Conservation (phyloP, 192 early-diverging fungal genomes). For the Entomortierella parvispora region DNA sequence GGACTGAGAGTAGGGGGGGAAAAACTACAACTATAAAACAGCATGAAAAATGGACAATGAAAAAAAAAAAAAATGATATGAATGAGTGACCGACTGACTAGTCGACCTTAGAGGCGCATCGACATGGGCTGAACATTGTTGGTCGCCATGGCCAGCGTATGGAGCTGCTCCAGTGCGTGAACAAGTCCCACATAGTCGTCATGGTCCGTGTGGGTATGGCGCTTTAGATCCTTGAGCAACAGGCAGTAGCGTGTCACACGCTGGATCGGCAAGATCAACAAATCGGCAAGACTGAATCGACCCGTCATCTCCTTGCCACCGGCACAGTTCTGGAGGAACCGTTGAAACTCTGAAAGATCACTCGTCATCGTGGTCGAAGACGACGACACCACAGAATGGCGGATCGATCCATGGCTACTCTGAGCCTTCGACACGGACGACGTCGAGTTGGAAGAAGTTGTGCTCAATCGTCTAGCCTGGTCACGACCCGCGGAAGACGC, state of each 20-base stretch:
- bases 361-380: not conserved
- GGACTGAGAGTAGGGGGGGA: not conserved
- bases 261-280: constrained; percentile 84
- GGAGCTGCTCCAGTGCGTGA: constrained; percentile 47
- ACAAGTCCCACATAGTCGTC: constrained; percentile 41
- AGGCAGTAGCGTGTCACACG: constrained; percentile 82
- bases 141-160: constrained; percentile 44
- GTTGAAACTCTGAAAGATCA: constrained; percentile 6
- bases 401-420: constrained; percentile 19
- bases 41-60: constrained; percentile 1
- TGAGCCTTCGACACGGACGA: not conserved
- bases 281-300: constrained; percentile 72
- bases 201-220: constrained; percentile 34
- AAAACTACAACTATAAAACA: constrained; percentile 4
- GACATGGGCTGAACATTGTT: constrained; percentile 42
- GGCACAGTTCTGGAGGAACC: constrained; percentile 39
- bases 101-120: constrained; percentile 26
- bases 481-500: not conserved
- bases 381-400: not conserved
- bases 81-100: too few species aligned
- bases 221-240: constrained; percentile 64
- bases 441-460: not conserved
- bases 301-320: constrained; percentile 63
- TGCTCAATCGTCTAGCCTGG: not conserved
- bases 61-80: not conserved